Evolutionary conservation across 1,284 basidiomycete genomes (phyloP), one percentile per base, ranked within the genome.

Genomic region (Ceratobasidium papillatum): DNA sequence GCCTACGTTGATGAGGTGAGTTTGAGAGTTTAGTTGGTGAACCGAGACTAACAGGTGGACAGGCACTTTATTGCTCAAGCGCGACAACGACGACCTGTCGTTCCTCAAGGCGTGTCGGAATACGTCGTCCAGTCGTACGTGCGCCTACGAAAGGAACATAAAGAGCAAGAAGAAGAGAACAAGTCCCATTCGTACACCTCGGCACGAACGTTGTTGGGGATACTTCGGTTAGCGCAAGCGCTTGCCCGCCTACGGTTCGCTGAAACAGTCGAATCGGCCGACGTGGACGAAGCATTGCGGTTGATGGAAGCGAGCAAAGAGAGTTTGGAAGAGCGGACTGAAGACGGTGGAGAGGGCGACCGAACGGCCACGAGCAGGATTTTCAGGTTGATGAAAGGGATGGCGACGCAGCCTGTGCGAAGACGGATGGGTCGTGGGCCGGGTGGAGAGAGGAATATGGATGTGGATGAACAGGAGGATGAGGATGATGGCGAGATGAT

Each of bases 121-220:
- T 98, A 99, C 82, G 90, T 99, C 66, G 96, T 99, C 32, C 93
- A 95, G 77, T 94, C 95, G 0, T 99, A 99, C 80, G 98, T 99
- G 59, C 92, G 94, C 74, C 88, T 99, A 76, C 94, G 98, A 75
- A 95, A 96, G 81, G 87, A 92, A 78, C 93, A 94, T 75, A 96
- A 98, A 82, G 94, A 96, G 77, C 95, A 98, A 79, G 93, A 95
- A 78, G 88, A 91, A 76, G 90, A 94, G 78, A 94, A 95, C 81
- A 95, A 94, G 82, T 90, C 92, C 22, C 94, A 96, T 81, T 91
- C 93, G 0, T 99, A 99, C 84, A 97, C 96, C 8, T 98, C 96
- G n/a, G 94, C 96, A 0, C 91, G 98, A 81, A 99, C 98, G 1
- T 87, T 99, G 12, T 90, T 99, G 51, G 98, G 94, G 71, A 92